These are phyloP conservation scores for Beauveria brongniartii DNA, from an alignment of 2,329 filamentous ascomycete genomes.

Conservation along the genomic window DNA sequence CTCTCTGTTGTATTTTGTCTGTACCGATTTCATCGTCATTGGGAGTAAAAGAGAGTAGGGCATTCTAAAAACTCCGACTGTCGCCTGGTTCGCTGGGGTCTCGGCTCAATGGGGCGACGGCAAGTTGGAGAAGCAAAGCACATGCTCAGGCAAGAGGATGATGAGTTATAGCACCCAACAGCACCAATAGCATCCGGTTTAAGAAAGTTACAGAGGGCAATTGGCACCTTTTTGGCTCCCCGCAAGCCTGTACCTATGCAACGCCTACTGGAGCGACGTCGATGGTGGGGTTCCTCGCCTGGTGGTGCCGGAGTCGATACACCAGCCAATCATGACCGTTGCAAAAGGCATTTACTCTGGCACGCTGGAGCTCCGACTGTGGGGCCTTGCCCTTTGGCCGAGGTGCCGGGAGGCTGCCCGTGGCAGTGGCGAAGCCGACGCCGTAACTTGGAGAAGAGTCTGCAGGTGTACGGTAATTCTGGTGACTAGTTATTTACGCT, in stretches of 20 bases:
- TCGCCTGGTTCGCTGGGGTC: not conserved
- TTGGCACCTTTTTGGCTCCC: not conserved
- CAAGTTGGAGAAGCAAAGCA: constrained; percentile 6
- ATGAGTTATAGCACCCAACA: not conserved
- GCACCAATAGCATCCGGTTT: too few relatives aligned
- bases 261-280: not conserved
- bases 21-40: not conserved
- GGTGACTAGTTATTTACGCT: not conserved
- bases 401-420: not conserved
- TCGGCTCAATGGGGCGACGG: constrained; percentile 12
- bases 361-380: not conserved
- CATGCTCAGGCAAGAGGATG: not conserved
- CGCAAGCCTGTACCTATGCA: not conserved
- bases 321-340: not conserved
- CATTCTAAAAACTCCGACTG: not conserved
- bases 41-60: not conserved
- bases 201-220: not conserved
- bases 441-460: not conserved
- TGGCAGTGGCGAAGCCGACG: not conserved
- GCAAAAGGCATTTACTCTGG: not conserved
- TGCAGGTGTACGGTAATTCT: too few relatives aligned
- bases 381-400: constrained; percentile 3
- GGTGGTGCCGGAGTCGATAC: not conserved
- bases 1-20: not conserved
- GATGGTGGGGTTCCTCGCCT: not conserved